These are phyloP conservation scores for Neofusicoccum ribis DNA, from an alignment of 2,329 filamentous ascomycete genomes.

Conservation along the genomic window DNA sequence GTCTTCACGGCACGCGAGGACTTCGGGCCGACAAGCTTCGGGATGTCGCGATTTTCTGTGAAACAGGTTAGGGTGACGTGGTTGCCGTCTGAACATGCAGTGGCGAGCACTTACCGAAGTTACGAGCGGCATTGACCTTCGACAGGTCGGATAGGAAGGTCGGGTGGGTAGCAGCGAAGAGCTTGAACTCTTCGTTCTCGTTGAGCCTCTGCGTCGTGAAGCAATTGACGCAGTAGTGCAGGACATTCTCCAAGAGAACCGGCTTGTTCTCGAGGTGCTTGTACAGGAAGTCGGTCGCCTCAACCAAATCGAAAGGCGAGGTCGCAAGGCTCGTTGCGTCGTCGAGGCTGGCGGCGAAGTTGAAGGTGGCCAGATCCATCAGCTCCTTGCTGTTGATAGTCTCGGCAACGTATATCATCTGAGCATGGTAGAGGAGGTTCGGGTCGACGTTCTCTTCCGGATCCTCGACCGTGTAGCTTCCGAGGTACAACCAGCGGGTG, in stretches of 20 bases:
- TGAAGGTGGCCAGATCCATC: conserved; percentile 39
- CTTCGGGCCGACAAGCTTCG: not conserved
- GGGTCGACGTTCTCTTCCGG: conserved; percentile 21
- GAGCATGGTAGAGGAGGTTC: conserved; percentile 42
- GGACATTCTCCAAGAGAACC: conserved; percentile 39
- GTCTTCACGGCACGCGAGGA: not conserved
- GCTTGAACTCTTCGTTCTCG: conserved; percentile 37
- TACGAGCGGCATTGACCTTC: conserved; percentile 37
- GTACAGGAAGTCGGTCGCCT: conserved; percentile 41
- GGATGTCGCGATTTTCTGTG: conserved; percentile 1
- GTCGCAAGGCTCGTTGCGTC: conserved; percentile 39
- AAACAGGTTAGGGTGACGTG: not conserved
- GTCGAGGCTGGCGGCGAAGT: conserved; percentile 42
- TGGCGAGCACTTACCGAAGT: conserved; percentile 37
- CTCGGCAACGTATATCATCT: conserved; percentile 43
- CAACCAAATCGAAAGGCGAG: conserved; percentile 42
- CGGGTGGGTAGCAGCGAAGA: conserved; percentile 37
- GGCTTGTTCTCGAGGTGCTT: conserved; percentile 28
- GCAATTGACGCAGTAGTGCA: conserved; percentile 45
- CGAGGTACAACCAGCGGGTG: conserved; percentile 45
- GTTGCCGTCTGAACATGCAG: no score
- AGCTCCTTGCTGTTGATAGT: conserved; percentile 44
- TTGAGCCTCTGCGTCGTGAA: conserved; percentile 41
- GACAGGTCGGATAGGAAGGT: conserved; percentile 45
- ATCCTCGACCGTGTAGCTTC: conserved; percentile 30